Evolutionary conservation across 257 asterid species (phyloP).

Genomic region (Nicotiana knightiana): DNA sequence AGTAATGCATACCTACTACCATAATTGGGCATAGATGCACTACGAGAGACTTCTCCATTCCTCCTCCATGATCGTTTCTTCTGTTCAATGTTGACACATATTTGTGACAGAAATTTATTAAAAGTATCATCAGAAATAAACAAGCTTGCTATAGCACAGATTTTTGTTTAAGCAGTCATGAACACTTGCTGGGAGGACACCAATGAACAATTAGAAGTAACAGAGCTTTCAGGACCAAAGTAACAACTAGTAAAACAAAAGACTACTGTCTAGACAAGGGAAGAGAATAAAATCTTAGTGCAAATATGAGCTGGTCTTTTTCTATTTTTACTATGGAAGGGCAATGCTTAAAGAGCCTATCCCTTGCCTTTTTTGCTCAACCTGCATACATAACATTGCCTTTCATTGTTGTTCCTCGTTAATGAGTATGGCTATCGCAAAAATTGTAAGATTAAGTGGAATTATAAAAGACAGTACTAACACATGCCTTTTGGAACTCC

Average conservation of each 20-base stretch:
- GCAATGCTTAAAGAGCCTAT: background rate
- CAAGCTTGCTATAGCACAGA: background rate
- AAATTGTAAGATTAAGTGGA: background rate
- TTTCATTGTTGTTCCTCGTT: background rate
- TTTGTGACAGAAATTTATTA: background rate
- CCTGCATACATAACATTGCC: background rate
- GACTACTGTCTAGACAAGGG: background rate
- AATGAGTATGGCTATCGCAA: background rate
- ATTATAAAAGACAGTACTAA: background rate
- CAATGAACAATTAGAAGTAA: background rate
- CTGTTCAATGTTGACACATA: constrained; percentile 48
- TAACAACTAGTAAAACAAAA: background rate
- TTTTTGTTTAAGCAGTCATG: background rate
- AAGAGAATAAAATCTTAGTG: background rate
- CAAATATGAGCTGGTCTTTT: background rate
- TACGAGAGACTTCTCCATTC: constrained; percentile 46
- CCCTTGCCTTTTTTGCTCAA: background rate
- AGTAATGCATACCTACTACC: constrained; percentile 52
- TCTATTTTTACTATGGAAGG: background rate
- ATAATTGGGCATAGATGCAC: constrained; percentile 56
- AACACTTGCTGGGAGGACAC: background rate
- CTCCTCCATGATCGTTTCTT: constrained; percentile 62
- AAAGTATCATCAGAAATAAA: background rate
- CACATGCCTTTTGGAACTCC: background rate
- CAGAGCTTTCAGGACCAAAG: background rate